Conservation (phyloP, 2,329 filamentous ascomycete genomes). For the Colletotrichum nymphaeae region DNA sequence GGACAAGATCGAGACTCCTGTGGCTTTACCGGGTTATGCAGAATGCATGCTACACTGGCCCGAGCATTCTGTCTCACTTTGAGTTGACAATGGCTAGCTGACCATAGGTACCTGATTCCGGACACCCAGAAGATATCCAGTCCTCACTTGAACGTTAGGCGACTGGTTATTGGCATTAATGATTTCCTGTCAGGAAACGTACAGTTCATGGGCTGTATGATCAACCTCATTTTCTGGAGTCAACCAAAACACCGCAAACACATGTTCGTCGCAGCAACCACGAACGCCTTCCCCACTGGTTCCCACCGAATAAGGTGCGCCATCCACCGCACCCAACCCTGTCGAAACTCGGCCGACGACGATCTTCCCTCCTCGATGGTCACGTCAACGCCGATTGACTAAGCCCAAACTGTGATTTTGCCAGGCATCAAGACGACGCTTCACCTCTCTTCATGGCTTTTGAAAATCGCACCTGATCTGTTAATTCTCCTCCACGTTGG, state of each 20-base stretch:
- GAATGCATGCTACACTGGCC: conserved; percentile 20
- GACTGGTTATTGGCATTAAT: not conserved
- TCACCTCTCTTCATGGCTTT: not conserved
- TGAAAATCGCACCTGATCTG: not conserved
- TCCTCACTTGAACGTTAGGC: not conserved
- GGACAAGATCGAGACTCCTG: not conserved
- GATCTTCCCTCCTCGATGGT: conserved; percentile 3
- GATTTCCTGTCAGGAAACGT: not conserved
- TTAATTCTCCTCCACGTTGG: conserved; percentile 35
- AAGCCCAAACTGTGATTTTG: not conserved
- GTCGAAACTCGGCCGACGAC: conserved; percentile 18
- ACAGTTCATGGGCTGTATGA: not conserved
- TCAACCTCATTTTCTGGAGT: not conserved
- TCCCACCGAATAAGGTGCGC: conserved; percentile 35
- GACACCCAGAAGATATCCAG: not conserved
- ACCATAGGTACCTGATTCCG: not conserved
- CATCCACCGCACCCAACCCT: conserved; percentile 20
- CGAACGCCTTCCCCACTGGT: conserved; percentile 26
- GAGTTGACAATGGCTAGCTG: not conserved
- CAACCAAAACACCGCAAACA: conserved; percentile 6
- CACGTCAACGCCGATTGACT: conserved; percentile 1
- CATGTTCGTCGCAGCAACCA: conserved; percentile 23
- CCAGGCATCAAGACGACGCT: not conserved
- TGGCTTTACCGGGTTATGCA: not conserved
- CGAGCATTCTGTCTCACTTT: conserved; percentile 12